These are phyloP conservation scores for Trichosporon sp. DNA, from an alignment of 1,284 basidiomycete species.

Conservation along the genomic window DNA sequence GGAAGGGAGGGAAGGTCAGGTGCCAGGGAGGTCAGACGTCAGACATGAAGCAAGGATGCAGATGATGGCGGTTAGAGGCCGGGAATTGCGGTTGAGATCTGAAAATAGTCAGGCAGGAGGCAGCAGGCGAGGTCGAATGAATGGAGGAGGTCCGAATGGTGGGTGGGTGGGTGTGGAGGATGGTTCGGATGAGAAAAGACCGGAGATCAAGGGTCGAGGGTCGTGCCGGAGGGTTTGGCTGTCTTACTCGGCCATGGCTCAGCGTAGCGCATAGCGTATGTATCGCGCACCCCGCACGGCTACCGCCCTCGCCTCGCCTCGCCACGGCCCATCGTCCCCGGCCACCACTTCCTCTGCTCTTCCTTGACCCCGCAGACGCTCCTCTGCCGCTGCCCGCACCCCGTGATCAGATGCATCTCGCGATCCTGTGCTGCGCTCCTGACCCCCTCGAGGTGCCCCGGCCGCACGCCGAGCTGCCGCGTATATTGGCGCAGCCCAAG, in stretches of 20 bases:
- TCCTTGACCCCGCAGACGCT: not conserved
- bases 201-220: not conserved
- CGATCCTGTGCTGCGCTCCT: not conserved
- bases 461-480: not conserved
- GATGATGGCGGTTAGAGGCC: not conserved
- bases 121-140: not conserved
- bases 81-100: not conserved
- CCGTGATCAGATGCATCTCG: not conserved
- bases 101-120: not conserved
- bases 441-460: not conserved
- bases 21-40: not conserved
- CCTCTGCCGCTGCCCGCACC: not conserved
- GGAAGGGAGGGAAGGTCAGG: not conserved
- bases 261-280: too few species aligned
- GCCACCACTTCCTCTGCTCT: not conserved
- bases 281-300: too few species aligned
- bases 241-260: not conserved
- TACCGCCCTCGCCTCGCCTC: not conserved
- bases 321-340: not conserved
- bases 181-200: slow-evolving; percentile 4
- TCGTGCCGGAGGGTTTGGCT: not conserved
- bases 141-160: not conserved
- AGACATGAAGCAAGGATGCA: not conserved
- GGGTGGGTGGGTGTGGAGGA: not conserved
- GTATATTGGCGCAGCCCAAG: not conserved